Percentiles rank a stretch among this genome's conserved stretches.
These are phyloP conservation scores for Penicillium verhagenii DNA, from an alignment of 495 filamentous ascomycete genomes.

Conservation along the genomic window DNA sequence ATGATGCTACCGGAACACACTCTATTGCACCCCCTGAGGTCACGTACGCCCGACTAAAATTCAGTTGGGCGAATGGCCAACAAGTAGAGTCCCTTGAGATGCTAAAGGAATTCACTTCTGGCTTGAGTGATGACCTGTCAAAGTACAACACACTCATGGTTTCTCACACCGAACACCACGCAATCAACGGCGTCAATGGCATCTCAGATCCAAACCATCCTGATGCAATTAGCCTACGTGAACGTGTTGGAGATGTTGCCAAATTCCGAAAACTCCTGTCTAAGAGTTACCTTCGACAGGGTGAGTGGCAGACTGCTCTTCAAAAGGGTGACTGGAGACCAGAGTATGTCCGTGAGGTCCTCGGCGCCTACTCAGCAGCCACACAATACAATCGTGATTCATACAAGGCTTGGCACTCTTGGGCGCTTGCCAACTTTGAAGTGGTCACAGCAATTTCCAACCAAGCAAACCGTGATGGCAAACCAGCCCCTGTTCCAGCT, in stretches of 20 bases:
- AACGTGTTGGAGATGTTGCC: slow-evolving; percentile 41
- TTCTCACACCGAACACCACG: slow-evolving; percentile 42
- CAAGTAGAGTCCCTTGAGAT: slow-evolving; percentile 71
- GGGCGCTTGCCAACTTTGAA: slow-evolving; percentile 99
- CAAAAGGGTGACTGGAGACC: slow-evolving; percentile 85
- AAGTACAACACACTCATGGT: slow-evolving; percentile 54
- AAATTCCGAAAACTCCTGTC: slow-evolving; percentile 73
- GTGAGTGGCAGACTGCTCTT: slow-evolving; percentile 86
- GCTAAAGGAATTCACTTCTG: slow-evolving; percentile 77
- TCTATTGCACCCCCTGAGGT: slow-evolving; percentile 69
- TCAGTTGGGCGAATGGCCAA: slow-evolving; percentile 78
- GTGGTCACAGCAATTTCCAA: slow-evolving; percentile 79
- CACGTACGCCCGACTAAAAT: slow-evolving; percentile 90
- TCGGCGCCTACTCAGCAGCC: slow-evolving; percentile 83
- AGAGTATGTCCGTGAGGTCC: slow-evolving; percentile 64
- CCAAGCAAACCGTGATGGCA: slow-evolving; percentile 55
- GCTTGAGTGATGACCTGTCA: slow-evolving; percentile 72
- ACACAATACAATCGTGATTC: slow-evolving; percentile 89
- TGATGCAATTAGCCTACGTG: slow-evolving; percentile 36
- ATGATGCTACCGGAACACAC: slow-evolving; percentile 52
- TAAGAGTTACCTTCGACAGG: slow-evolving; percentile 91
- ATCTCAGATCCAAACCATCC: slow-evolving; percentile 46
- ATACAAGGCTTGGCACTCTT: slow-evolving; percentile 99
- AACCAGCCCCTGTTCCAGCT: slow-evolving; percentile 50
- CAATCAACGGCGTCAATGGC: slow-evolving; percentile 61